Conservation (phyloP, 495 filamentous ascomycete genomes). For the Jackrogersella minutella region DNA sequence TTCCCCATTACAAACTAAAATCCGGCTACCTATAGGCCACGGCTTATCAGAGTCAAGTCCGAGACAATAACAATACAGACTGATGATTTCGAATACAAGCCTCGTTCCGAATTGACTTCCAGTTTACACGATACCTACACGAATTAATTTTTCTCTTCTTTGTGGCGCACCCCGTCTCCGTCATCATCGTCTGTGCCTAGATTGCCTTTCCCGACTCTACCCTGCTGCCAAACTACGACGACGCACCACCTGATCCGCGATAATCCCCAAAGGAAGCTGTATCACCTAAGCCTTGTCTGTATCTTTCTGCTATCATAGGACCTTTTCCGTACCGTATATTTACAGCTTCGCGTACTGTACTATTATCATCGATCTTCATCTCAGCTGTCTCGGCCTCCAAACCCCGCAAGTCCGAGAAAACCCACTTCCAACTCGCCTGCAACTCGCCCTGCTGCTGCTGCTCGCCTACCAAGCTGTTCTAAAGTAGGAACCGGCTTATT, state of each 20-base stretch:
- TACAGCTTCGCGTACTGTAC: slow-evolving; percentile 22
- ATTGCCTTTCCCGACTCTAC: slow-evolving; percentile 6
- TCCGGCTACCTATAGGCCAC: slow-evolving; percentile 25
- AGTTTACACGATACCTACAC: too few relatives aligned
- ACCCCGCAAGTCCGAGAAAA: slow-evolving; percentile 42
- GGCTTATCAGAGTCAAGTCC: slow-evolving; percentile 34
- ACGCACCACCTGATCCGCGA: not conserved
- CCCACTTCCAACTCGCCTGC: too few relatives aligned
- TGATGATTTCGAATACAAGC: slow-evolving; percentile 10
- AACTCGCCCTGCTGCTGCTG: too few relatives aligned
- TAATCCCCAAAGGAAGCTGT: slow-evolving; percentile 9
- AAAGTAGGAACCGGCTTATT: slow-evolving; percentile 31
- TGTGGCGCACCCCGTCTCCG: slow-evolving; percentile 5
- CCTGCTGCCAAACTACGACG: not conserved
- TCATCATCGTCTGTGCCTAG: slow-evolving; percentile 7
- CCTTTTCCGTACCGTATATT: slow-evolving; percentile 20
- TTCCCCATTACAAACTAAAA: slow-evolving; percentile 37
- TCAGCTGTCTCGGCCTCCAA: slow-evolving; percentile 28
- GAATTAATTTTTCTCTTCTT: slow-evolving; percentile 7
- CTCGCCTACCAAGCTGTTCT: slow-evolving; percentile 22
- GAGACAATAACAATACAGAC: slow-evolving; percentile 17
- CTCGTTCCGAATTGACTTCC: slow-evolving; percentile 18
- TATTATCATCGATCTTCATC: slow-evolving; percentile 18
- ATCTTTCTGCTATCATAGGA: not conserved
- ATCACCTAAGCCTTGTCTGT: slow-evolving; percentile 10